A percentile compares a stretch with the other conserved stretches of the same genome.
These are phyloP conservation scores for Colletotrichum sp. DNA, from an alignment of 2,329 filamentous ascomycete genomes.

Conservation along the genomic window DNA sequence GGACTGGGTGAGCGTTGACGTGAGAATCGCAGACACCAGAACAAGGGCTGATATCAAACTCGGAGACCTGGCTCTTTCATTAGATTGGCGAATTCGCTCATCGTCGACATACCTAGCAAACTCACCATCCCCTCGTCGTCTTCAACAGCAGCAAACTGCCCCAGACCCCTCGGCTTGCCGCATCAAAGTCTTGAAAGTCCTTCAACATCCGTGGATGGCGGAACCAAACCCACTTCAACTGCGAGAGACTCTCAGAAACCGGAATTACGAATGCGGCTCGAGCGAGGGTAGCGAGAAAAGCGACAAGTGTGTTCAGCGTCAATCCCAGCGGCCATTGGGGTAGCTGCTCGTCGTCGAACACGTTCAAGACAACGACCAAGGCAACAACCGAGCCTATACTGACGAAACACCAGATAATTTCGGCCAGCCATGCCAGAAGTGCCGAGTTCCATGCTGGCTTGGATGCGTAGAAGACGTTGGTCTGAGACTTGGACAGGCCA, in stretches of 20 bases:
- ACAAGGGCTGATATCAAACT: background rate
- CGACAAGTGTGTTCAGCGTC: constrained; percentile 32
- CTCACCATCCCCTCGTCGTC: background rate
- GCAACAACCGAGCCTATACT: background rate
- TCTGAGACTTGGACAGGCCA: constrained; percentile 14
- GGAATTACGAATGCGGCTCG: constrained; percentile 28
- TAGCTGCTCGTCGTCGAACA: background rate
- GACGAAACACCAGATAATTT: background rate
- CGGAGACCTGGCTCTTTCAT: background rate
- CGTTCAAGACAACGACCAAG: background rate
- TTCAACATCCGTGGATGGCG: constrained; percentile 6
- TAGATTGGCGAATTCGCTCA: background rate
- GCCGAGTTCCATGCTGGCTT: background rate
- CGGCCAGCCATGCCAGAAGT: background rate
- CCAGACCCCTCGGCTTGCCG: constrained; percentile 23
- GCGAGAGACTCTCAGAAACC: constrained; percentile 28
- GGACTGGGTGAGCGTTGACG: constrained; percentile 4
- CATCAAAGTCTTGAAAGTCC: constrained; percentile 28
- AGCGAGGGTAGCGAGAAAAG: constrained; percentile 29
- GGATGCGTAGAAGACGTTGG: background rate
- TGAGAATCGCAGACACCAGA: background rate
- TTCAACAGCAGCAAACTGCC: constrained; percentile 14
- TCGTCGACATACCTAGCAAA: background rate
- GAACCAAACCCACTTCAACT: constrained; percentile 31
- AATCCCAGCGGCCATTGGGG: constrained; percentile 24